Percentiles rank a stretch among this genome's conserved stretches.
These are phyloP conservation scores for Eucalyptus virginea DNA, from an alignment of 345 rosid species.

Conservation along the genomic window DNA sequence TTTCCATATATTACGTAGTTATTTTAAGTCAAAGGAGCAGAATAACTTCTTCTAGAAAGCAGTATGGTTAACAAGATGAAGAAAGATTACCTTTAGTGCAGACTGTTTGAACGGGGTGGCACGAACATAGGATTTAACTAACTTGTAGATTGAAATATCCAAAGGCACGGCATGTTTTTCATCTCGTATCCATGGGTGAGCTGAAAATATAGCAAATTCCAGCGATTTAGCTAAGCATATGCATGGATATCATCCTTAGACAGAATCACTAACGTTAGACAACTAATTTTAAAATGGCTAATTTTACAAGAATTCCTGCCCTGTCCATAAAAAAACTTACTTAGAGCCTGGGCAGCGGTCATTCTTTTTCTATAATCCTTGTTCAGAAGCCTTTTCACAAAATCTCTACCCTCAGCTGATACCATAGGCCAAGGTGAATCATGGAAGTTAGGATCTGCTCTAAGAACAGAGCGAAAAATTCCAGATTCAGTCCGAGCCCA, in stretches of 20 bases:
- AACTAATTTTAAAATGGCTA: neutral
- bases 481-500: constrained; percentile 97
- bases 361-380: constrained; percentile 97
- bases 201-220: constrained; percentile 25
- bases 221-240: neutral
- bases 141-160: constrained; percentile 71
- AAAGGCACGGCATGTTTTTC: constrained; percentile 46
- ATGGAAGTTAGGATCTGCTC: constrained; percentile 83
- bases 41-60: neutral
- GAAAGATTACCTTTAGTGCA: constrained; percentile 62
- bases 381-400: constrained; percentile 82
- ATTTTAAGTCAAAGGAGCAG: neutral
- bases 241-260: neutral
- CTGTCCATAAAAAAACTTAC: constrained; percentile 24
- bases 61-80: neutral
- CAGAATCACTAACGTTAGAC: neutral
- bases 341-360: constrained; percentile 91
- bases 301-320: neutral
- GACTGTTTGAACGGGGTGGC: constrained; percentile 72
- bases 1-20: neutral
- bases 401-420: constrained; percentile 80
- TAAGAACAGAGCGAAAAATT: constrained; percentile 87
- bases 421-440: constrained; percentile 92
- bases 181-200: constrained; percentile 86
- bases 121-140: constrained; percentile 62